Evolutionary conservation across 1,139 yeast species (phyloP).

Genomic region (Yamadazyma pseudoaaseri): DNA sequence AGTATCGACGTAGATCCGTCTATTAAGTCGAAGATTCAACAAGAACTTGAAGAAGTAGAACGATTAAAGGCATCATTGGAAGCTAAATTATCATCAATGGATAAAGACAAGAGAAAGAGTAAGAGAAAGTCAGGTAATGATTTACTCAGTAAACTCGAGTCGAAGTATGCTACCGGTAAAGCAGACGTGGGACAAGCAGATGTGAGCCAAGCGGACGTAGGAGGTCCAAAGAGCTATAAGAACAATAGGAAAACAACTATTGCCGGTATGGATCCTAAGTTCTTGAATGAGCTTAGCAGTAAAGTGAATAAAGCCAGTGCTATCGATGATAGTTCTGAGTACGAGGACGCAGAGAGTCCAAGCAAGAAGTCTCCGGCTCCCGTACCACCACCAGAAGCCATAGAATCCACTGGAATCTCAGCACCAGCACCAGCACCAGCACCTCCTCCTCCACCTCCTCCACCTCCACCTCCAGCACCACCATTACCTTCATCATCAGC

Average conservation of each 20-base stretch:
- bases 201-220: slow-evolving; percentile 10
- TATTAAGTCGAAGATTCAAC: slow-evolving; percentile 36
- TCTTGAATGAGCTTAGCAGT: slow-evolving; percentile 55
- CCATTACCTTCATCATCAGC: slow-evolving; percentile 24
- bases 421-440: slow-evolving; percentile 18
- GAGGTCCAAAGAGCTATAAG: slow-evolving; percentile 20
- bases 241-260: slow-evolving; percentile 33
- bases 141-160: slow-evolving; percentile 38
- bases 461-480: slow-evolving; percentile 30
- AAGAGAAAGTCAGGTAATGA: slow-evolving; percentile 18
- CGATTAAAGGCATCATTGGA: slow-evolving; percentile 43
- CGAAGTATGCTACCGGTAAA: slow-evolving; percentile 52
- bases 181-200: slow-evolving; percentile 22
- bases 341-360: slow-evolving; percentile 16
- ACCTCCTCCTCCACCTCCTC: slow-evolving; percentile 25
- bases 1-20: slow-evolving; percentile 26
- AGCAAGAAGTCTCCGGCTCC: slow-evolving; percentile 10
- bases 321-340: slow-evolving; percentile 20
- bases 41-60: slow-evolving; percentile 48
- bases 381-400: slow-evolving; percentile 10
- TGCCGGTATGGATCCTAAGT: slow-evolving; percentile 50
- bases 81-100: slow-evolving; percentile 27
- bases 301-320: slow-evolving; percentile 46
- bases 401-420: slow-evolving; percentile 22
- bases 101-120: slow-evolving; percentile 10